These are phyloP conservation scores for Aspergillus luchuensis DNA, from an alignment of 2,329 filamentous ascomycete genomes.

Conservation along the genomic window DNA sequence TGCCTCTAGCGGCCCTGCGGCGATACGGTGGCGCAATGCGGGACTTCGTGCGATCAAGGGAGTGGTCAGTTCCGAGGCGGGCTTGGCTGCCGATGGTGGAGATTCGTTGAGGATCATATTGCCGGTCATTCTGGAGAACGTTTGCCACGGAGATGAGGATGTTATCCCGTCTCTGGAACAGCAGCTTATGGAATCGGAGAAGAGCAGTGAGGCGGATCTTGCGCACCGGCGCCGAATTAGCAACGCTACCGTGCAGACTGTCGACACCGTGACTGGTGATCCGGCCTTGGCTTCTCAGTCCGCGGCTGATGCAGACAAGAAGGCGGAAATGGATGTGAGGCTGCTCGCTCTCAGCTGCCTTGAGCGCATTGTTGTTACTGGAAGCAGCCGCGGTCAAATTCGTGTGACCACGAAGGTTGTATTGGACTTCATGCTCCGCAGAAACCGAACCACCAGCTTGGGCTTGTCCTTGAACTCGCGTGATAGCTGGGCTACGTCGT, in stretches of 20 bases:
- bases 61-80: slow-evolving; percentile 77
- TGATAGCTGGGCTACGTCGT: slow-evolving; percentile 75
- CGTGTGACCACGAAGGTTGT: slow-evolving; percentile 73
- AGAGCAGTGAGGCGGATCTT: slow-evolving; percentile 64
- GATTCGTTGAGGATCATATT: slow-evolving; percentile 77
- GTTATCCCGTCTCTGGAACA: slow-evolving; percentile 69
- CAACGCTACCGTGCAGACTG: slow-evolving; percentile 73
- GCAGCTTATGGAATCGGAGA: slow-evolving; percentile 69
- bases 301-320: slow-evolving; percentile 81
- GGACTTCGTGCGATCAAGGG: slow-evolving; percentile 79
- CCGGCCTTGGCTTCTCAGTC: slow-evolving; percentile 69
- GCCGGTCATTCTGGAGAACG: slow-evolving; percentile 81
- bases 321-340: slow-evolving; percentile 86
- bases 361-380: slow-evolving; percentile 77
- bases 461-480: slow-evolving; percentile 49
- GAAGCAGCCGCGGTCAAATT: slow-evolving; percentile 78
- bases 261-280: slow-evolving; percentile 69
- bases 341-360: slow-evolving; percentile 82
- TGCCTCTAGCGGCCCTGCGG: slow-evolving; percentile 68
- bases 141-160: slow-evolving; percentile 66
- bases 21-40: slow-evolving; percentile 74
- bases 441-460: slow-evolving; percentile 57
- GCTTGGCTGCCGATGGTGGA: slow-evolving; percentile 71
- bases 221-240: slow-evolving; percentile 71
- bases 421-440: slow-evolving; percentile 68